Conservation (phyloP, 169 alveolate genomes). For the Ichthyophthirius multifiliis region DNA sequence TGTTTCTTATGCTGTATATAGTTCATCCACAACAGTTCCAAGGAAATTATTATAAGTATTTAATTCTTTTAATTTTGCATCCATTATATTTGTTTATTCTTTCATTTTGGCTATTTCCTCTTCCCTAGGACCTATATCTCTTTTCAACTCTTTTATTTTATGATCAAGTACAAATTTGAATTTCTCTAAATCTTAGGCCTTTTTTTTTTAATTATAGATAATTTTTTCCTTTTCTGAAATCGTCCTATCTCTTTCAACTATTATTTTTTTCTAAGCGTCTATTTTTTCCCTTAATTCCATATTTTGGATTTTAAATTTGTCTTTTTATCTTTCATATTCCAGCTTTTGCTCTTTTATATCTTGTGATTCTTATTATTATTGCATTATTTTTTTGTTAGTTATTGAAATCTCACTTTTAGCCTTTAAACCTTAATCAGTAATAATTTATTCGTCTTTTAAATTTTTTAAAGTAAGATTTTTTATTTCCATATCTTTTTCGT, state of each 20-base stretch:
- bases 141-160: slow-evolving; percentile 92
- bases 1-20: slow-evolving; percentile 62
- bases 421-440: slow-evolving; percentile 30
- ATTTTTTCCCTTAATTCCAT: slow-evolving; percentile 19
- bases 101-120: slow-evolving; percentile 84
- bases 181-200: slow-evolving; percentile 92
- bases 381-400: slow-evolving; percentile 44
- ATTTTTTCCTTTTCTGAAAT: slow-evolving; percentile 90
- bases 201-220: slow-evolving; percentile 89
- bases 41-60: slow-evolving; percentile 81
- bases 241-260: slow-evolving; percentile 86
- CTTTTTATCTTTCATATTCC: slow-evolving; percentile 24
- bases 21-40: slow-evolving; percentile 79
- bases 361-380: slow-evolving; percentile 5
- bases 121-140: slow-evolving; percentile 93
- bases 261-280: slow-evolving; percentile 55
- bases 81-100: slow-evolving; percentile 84
- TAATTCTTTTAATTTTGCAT: slow-evolving; percentile 83
- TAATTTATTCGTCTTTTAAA: not conserved
- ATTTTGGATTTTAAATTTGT: slow-evolving; percentile 21
- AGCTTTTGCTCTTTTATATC: slow-evolving; percentile 21
- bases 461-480: slow-evolving; percentile 22
- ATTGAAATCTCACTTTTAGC: slow-evolving; percentile 40
- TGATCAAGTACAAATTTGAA: slow-evolving; percentile 92
- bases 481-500: slow-evolving; percentile 48